Conservation (phyloP, 1,139 yeast genomes). For the Blastobotrys illinoisensis region DNA sequence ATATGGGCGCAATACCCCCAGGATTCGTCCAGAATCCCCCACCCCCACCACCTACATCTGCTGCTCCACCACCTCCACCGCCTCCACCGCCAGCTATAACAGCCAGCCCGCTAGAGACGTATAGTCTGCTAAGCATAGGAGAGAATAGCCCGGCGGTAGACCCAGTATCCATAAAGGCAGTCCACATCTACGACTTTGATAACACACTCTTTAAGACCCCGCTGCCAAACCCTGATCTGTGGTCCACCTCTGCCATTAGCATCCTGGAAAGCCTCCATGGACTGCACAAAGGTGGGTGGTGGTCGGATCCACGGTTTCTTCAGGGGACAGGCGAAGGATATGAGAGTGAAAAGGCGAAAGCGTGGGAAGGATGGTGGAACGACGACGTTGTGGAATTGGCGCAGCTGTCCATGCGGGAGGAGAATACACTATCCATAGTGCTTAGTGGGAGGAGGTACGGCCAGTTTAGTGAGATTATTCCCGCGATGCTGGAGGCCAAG, state of each 20-base stretch:
- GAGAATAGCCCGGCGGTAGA: neutral
- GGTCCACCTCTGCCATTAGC: slow-evolving; percentile 29
- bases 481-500: slow-evolving; percentile 27
- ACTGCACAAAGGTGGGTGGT: slow-evolving; percentile 43
- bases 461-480: slow-evolving; percentile 28
- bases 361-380: slow-evolving; percentile 41
- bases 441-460: slow-evolving; percentile 40
- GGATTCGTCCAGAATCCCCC: neutral
- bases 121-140: neutral
- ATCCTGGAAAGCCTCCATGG: slow-evolving; percentile 25
- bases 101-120: slow-evolving; percentile 7
- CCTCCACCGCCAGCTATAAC: neutral
- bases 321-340: slow-evolving; percentile 35
- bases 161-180: slow-evolving; percentile 7
- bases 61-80: neutral
- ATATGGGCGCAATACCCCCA: neutral
- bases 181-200: slow-evolving; percentile 46
- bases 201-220: slow-evolving; percentile 44
- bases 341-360: slow-evolving; percentile 24
- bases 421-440: slow-evolving; percentile 35
- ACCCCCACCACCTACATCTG: neutral
- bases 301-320: slow-evolving; percentile 38
- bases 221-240: slow-evolving; percentile 37
- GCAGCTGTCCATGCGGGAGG: slow-evolving; percentile 31
- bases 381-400: slow-evolving; percentile 36